These are phyloP conservation scores for Pyrenophora seminiperda DNA, from an alignment of 2,329 filamentous ascomycete genomes.

Conservation along the genomic window DNA sequence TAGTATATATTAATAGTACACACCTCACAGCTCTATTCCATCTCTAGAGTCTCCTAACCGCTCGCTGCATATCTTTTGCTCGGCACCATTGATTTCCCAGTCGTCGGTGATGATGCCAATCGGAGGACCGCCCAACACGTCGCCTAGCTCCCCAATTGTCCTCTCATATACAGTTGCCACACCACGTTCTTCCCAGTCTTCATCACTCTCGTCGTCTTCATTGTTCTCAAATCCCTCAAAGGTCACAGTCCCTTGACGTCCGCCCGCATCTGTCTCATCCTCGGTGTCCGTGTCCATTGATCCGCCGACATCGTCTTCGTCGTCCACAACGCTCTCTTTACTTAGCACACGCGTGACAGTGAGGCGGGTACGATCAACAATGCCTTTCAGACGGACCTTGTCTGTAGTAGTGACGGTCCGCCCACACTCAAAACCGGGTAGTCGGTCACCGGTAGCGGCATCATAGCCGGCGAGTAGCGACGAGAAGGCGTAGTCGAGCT, in stretches of 20 bases:
- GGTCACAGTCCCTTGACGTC: constrained; percentile 28
- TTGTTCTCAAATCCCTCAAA: constrained; percentile 51
- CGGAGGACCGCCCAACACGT: constrained; percentile 61
- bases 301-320: constrained; percentile 29
- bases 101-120: constrained; percentile 56
- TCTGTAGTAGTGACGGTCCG: constrained; percentile 76
- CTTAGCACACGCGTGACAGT: constrained; percentile 71
- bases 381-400: constrained; percentile 82
- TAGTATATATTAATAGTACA: too few species aligned
- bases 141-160: constrained; percentile 75
- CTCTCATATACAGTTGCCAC: constrained; percentile 75
- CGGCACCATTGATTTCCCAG: constrained; percentile 20
- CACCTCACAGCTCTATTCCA: constrained; percentile 16
- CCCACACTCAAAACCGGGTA: constrained; percentile 73
- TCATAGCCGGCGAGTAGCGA: constrained; percentile 73
- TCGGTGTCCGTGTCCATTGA: constrained; percentile 43
- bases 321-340: constrained; percentile 54
- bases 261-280: constrained; percentile 25
- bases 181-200: constrained; percentile 35
- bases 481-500: constrained; percentile 83
- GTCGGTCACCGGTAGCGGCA: constrained; percentile 64
- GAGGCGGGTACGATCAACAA: constrained; percentile 77
- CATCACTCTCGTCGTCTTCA: constrained; percentile 51
- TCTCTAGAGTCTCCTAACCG: constrained; percentile 22
- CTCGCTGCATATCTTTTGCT: constrained; percentile 16